Evolutionary conservation across 345 rosid species (phyloP), one percentile per base, ranked within the genome.

Genomic region (Populus alba): DNA sequence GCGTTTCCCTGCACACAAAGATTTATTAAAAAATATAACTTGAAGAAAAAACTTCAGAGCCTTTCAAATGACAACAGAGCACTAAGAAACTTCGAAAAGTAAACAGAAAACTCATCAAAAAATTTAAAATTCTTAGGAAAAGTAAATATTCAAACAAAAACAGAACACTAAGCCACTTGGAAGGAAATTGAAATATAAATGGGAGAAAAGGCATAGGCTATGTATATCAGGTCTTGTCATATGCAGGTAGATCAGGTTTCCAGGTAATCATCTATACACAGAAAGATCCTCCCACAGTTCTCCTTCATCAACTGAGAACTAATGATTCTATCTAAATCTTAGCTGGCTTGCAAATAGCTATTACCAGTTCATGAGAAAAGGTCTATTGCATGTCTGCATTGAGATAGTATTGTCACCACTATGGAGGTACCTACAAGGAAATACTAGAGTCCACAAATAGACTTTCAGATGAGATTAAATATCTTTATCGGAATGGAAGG

Each of bases 1-100:
- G 98, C 97, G 88, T 96, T 96, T 72, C 98, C 98, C 99, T 96
- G 89, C 77, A 81, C 66, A 74, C 81, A 57, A 39, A 61, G 66
- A 80, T 45, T 51, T 69, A 75, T 51, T 74, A 55, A 41, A 49
- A 69, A 47, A 70, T 31, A 38, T 59, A 74, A 17, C 47, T 57
- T 17, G 18, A 8, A 62, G 38, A 57, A 23, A 39, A 38, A 16
- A 45, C 29, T 29, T 57, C 4, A 38, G 37, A 7, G 73, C 11
- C 10, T 75, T 35, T 63, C n/a, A 12, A 68, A 47, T 5, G 17
- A 47, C 9, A 23, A n/a, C 25, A 59, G 65, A 59, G 1, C 16
- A 23, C 65, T 23, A 59, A 12, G 65, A 23, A 59, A 59, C 29
- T 59, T 4, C 29, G 29, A 10, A 59, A 59, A 59, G 25, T 9